Percentiles rank a stretch among this genome's conserved stretches.
Evolutionary conservation across 345 rosid genomes (phyloP).

Genomic region (Brassica carinata): DNA sequence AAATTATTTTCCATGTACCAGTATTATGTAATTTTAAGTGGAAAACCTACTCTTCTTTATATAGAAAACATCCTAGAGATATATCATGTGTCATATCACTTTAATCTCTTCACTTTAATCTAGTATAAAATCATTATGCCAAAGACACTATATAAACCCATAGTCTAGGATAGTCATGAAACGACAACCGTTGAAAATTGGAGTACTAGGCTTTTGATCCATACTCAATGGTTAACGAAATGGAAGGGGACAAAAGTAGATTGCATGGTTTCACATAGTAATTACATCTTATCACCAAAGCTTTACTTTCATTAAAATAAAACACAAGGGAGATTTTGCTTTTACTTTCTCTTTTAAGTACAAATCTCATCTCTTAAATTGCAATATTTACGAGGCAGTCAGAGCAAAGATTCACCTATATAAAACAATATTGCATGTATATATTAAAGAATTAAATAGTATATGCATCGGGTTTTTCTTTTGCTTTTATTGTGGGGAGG

Average conservation of each 20-base stretch:
- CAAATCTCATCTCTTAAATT: slow-evolving; percentile 24
- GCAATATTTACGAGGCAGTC: slow-evolving; percentile 30
- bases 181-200: slow-evolving; percentile 28
- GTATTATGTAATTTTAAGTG: neutral
- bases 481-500: slow-evolving; percentile 33
- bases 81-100: slow-evolving; percentile 31
- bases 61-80: neutral
- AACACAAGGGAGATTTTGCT: slow-evolving; percentile 20
- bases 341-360: slow-evolving; percentile 35
- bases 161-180: neutral
- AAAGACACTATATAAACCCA: slow-evolving; percentile 13
- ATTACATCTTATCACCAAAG: neutral
- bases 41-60: neutral
- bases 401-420: slow-evolving; percentile 28
- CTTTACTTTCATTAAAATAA: neutral
- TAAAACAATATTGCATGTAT: neutral
- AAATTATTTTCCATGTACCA: neutral
- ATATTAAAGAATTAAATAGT: slow-evolving; percentile 9
- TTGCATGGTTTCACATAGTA: slow-evolving; percentile 23
- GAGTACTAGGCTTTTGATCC: slow-evolving; percentile 17
- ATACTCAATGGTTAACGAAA: slow-evolving; percentile 13
- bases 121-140: slow-evolving; percentile 17
- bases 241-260: slow-evolving; percentile 25
- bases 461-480: slow-evolving; percentile 18
- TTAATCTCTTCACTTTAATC: slow-evolving; percentile 2